These are phyloP conservation scores for Aegle marmelos DNA, from an alignment of 345 rosid species.

Conservation along the genomic window DNA sequence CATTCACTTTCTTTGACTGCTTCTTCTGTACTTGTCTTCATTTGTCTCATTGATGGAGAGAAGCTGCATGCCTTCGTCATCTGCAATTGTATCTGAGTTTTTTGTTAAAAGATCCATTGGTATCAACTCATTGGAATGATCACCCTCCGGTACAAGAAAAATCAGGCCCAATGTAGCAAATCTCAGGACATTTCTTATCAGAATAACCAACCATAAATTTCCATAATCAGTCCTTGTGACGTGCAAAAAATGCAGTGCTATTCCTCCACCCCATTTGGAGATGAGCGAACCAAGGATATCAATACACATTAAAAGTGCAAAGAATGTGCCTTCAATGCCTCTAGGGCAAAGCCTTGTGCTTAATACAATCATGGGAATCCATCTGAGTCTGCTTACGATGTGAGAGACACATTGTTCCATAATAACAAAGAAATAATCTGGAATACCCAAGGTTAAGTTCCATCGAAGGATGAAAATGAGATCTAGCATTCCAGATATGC, in stretches of 20 bases:
- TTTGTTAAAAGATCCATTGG: slow-evolving; percentile 30
- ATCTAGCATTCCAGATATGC: slow-evolving; percentile 67
- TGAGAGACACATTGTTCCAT: slow-evolving; percentile 61
- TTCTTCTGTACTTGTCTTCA: not conserved
- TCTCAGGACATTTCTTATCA: slow-evolving; percentile 57
- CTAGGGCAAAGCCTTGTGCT: slow-evolving; percentile 74
- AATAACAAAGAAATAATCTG: slow-evolving; percentile 71
- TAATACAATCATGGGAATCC: slow-evolving; percentile 80
- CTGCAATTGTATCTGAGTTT: slow-evolving; percentile 1
- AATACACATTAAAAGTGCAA: slow-evolving; percentile 74
- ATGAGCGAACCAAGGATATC: slow-evolving; percentile 64
- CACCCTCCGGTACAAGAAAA: slow-evolving; percentile 60
- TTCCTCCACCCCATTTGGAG: slow-evolving; percentile 69
- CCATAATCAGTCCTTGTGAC: slow-evolving; percentile 62
- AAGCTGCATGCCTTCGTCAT: slow-evolving; percentile 41
- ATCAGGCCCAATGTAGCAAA: slow-evolving; percentile 55
- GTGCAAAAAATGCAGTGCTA: slow-evolving; percentile 49
- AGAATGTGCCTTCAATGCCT: slow-evolving; percentile 81
- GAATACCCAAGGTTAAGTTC: slow-evolving; percentile 62
- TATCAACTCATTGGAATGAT: slow-evolving; percentile 43
- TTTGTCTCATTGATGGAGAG: slow-evolving; percentile 11
- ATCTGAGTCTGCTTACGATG: slow-evolving; percentile 54
- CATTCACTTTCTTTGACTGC: not conserved
- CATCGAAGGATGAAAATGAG: slow-evolving; percentile 63
- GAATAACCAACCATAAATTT: slow-evolving; percentile 62